Evolutionary conservation across 768 basidiomycete species (phyloP).

Genomic region (Imleria badia): DNA sequence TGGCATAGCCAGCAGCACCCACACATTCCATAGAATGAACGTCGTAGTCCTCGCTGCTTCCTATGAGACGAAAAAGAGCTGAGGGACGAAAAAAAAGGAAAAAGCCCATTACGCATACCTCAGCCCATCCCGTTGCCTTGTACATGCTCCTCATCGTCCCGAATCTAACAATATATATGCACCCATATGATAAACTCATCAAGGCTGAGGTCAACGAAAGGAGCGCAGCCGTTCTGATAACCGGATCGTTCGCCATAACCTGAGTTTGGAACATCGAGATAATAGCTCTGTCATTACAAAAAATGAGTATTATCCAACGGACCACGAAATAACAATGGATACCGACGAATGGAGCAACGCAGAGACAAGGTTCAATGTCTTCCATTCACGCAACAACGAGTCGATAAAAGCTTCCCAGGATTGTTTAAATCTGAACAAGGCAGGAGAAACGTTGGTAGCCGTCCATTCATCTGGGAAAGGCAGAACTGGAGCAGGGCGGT

Average conservation of each 20-base stretch:
- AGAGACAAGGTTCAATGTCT: constrained; percentile 72
- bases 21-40: constrained; percentile 61
- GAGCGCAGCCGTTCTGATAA: constrained; percentile 61
- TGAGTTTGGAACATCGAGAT: constrained; percentile 63
- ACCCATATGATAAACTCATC: constrained; percentile 72
- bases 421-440: constrained; percentile 59
- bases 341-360: constrained; percentile 55
- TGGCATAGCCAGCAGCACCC: constrained; percentile 67
- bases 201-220: constrained; percentile 65
- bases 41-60: constrained; percentile 56
- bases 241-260: constrained; percentile 53
- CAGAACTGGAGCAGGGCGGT: constrained; percentile 24
- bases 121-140: constrained; percentile 70
- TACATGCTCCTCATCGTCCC: constrained; percentile 72
- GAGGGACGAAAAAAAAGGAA: not conserved
- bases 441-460: constrained; percentile 52
- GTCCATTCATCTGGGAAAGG: constrained; percentile 59
- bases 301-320: not conserved
- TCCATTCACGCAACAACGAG: constrained; percentile 71
- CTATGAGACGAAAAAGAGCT: constrained; percentile 29
- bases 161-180: constrained; percentile 71
- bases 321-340: not conserved
- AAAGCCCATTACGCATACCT: constrained; percentile 39
- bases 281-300: constrained; percentile 49
- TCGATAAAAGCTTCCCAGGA: constrained; percentile 75